Conservation (phyloP, 129 eudicot species). For the sunflower (Helianthus annuus) region DNA sequence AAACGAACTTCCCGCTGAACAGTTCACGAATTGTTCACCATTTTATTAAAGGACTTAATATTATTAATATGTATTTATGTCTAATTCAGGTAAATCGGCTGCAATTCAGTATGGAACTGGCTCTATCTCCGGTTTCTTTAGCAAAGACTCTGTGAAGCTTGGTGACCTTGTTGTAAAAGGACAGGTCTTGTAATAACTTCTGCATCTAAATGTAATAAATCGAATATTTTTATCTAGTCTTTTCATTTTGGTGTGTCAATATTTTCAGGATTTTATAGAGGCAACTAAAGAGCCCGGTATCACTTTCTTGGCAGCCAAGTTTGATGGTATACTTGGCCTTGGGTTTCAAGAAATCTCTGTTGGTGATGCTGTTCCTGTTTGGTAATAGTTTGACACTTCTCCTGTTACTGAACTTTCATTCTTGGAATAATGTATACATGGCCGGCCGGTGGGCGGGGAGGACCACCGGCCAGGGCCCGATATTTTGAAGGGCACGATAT, state of each 20-base stretch:
- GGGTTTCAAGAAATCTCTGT: conserved; percentile 53
- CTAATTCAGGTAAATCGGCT: conserved; percentile 43
- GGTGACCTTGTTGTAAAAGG: conserved; percentile 54
- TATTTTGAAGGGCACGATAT: too few species aligned
- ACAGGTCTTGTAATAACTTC: conserved; percentile 38
- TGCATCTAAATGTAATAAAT: conserved; percentile 17
- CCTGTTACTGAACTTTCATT: conserved; percentile 18
- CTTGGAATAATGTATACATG: conserved; percentile 1
- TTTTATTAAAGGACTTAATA: background rate
- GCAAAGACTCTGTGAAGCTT: conserved; percentile 56
- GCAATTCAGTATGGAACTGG: conserved; percentile 57
- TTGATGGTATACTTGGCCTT: conserved; percentile 69
- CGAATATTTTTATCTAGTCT: conserved; percentile 2
- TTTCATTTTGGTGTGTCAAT: conserved; percentile 6
- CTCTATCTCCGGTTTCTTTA: conserved; percentile 53
- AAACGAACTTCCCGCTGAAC: too few species aligned
- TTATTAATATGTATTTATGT: background rate
- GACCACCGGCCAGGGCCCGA: too few species aligned
- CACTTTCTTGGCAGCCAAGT: conserved; percentile 48
- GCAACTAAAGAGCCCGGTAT: conserved; percentile 53
- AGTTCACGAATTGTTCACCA: too few species aligned
- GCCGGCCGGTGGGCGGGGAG: too few species aligned
- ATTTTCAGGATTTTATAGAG: conserved; percentile 54
- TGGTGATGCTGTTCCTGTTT: conserved; percentile 51
- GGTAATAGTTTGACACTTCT: conserved; percentile 35